These are phyloP conservation scores for Aureobasidium uvarum DNA, from an alignment of 2,329 filamentous ascomycete species.

Conservation along the genomic window DNA sequence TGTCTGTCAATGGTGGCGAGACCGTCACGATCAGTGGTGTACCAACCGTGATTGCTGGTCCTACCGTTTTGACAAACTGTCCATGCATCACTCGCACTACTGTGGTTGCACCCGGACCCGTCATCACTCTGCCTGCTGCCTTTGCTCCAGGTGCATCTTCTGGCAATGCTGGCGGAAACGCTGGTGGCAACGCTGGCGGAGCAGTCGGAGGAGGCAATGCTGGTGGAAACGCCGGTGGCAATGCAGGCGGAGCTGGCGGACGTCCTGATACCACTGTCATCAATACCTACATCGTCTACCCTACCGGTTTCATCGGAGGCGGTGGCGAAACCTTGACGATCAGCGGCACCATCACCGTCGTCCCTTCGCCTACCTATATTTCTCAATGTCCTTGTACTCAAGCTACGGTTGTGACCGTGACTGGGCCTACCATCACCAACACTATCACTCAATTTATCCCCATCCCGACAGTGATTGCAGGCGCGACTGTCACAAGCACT, in stretches of 20 bases:
- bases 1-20: constrained; percentile 9
- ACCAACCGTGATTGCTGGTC: neutral
- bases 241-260: neutral
- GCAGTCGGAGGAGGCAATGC: too few species aligned
- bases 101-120: neutral
- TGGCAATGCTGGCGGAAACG: neutral
- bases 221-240: neutral
- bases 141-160: neutral
- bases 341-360: neutral
- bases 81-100: neutral
- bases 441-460: neutral
- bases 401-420: neutral
- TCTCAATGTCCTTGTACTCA: neutral
- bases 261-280: neutral
- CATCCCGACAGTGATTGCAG: neutral
- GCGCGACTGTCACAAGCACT: neutral
- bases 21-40: neutral
- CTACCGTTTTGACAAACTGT: neutral
- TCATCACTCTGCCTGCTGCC: neutral
- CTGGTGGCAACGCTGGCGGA: too few species aligned
- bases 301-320: neutral
- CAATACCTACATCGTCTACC: neutral
- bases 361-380: neutral
- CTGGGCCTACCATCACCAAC: neutral
- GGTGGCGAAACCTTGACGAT: neutral